Evolutionary conservation across 495 filamentous ascomycete species (phyloP), one percentile per base, ranked within the genome.

Genomic region (Penicillium soppii): DNA sequence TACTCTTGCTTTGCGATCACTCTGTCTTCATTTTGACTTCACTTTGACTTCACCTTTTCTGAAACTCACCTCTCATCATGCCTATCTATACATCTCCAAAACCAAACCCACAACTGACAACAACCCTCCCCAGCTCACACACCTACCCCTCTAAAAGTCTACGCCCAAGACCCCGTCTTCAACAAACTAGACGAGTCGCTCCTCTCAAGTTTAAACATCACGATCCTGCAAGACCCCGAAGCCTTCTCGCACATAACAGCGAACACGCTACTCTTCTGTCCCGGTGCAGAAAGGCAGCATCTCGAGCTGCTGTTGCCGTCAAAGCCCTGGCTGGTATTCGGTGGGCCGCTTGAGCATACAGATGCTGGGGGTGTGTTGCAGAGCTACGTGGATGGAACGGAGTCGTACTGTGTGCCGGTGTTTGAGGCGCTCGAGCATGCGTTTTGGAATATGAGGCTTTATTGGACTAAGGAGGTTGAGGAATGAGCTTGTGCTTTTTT

Each of bases 161-260:
- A 81, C 53, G 79, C 85, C 19, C 88, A 92, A 70, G 88, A 92
- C 41, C 88, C 88, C 6, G 58, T 80, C 54, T 90, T 90, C 69
- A 89, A 82, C 44, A 36, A 63, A 7, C 63, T 77, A 6, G 88
- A 92, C 58, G 74, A 70, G 20, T 56, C 64, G 0, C 86, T 89
- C 50, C 76, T 90, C 32, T 27, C 53, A 0, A 66, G 58, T 9
- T 67, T 84, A 1, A 73, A 72, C 17, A 75, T 87, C 26, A 67
- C 68, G 17, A 78, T 84, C 10, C 75, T 87, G 26, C 56, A 81
- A 2, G 70, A 77, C 27, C 88, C 87, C 0, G 51, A 33, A 0
- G 88, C 72, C 0, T 87, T 89, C 57, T 53, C 73, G 1, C 42
- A 67, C 2, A 75, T 90, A 10, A 73, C 72, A 7, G 48, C 63